phyloP scores from a whole-genome alignment of 257 asterid genomes.

The Nyctanthes arbortristis region DNA sequence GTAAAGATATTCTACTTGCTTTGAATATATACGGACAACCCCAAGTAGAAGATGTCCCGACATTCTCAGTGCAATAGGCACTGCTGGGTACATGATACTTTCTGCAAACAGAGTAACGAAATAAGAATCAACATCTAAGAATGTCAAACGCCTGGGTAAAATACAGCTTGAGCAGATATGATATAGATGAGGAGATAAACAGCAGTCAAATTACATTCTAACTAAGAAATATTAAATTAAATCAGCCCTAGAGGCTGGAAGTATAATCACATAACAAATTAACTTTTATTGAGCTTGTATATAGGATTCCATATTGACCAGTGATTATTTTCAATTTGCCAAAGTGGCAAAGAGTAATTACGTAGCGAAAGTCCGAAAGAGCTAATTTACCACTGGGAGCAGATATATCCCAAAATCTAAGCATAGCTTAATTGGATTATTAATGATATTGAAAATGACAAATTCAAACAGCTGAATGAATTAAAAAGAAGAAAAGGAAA shows the following conservation, averaged over 20 bases:
- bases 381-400: too few species aligned
- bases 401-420: background rate
- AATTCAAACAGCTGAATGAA: background rate
- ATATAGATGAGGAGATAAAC: background rate
- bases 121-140: background rate
- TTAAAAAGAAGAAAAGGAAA: too few species aligned
- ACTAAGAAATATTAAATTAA: background rate
- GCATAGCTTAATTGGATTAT: background rate
- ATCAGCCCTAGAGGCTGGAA: too few species aligned
- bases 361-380: too few species aligned
- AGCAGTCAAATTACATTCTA: background rate
- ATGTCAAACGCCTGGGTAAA: too few species aligned
- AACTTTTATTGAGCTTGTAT: too few species aligned
- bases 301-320: background rate
- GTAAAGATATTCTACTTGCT: conserved; percentile 76
- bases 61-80: conserved; percentile 89
- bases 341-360: too few species aligned
- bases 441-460: too few species aligned
- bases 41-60: conserved; percentile 94
- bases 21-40: conserved; percentile 86
- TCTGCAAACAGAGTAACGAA: conserved; percentile 45
- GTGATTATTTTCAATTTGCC: too few species aligned
- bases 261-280: too few species aligned
- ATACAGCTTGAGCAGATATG: background rate
- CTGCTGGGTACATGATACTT: conserved; percentile 70